Evolutionary conservation across 2,329 filamentous ascomycete genomes (phyloP).

Genomic region (Zasmidium citrigriseum): DNA sequence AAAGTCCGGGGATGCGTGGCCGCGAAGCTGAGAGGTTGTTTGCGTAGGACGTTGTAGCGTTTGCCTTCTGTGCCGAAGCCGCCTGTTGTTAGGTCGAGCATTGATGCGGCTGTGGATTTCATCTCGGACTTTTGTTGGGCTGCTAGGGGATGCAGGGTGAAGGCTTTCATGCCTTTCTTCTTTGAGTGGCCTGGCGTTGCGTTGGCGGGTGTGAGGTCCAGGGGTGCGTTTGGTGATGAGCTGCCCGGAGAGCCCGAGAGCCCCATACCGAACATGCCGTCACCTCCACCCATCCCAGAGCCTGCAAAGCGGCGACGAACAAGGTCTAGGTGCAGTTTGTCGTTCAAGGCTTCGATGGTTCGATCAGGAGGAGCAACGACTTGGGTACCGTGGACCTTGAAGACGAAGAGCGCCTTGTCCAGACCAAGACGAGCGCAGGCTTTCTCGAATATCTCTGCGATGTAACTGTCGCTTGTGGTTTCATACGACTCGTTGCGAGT

Average conservation of each 20-base stretch:
- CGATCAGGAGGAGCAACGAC: slow-evolving; percentile 76
- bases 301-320: slow-evolving; percentile 66
- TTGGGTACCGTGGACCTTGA: slow-evolving; percentile 74
- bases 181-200: slow-evolving; percentile 36
- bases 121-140: slow-evolving; percentile 43
- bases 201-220: slow-evolving; percentile 52
- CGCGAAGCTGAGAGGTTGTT: slow-evolving; percentile 79
- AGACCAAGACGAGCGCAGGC: slow-evolving; percentile 76
- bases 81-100: slow-evolving; percentile 46
- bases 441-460: slow-evolving; percentile 77
- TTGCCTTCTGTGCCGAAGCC: slow-evolving; percentile 43
- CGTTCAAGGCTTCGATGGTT: slow-evolving; percentile 76
- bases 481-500: slow-evolving; percentile 68
- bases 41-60: slow-evolving; percentile 77
- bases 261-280: slow-evolving; percentile 65
- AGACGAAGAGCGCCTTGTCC: slow-evolving; percentile 76
- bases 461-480: slow-evolving; percentile 79
- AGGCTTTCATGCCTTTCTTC: slow-evolving; percentile 32
- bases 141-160: slow-evolving; percentile 62
- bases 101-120: slow-evolving; percentile 20
- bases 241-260: slow-evolving; percentile 69
- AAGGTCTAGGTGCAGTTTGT: slow-evolving; percentile 73
- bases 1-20: slow-evolving; percentile 74
- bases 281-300: slow-evolving; percentile 49
- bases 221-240: slow-evolving; percentile 67